Base-by-base conservation (phyloP, 2,329 filamentous ascomycete species). In the Neonectria hederae region DNA sequence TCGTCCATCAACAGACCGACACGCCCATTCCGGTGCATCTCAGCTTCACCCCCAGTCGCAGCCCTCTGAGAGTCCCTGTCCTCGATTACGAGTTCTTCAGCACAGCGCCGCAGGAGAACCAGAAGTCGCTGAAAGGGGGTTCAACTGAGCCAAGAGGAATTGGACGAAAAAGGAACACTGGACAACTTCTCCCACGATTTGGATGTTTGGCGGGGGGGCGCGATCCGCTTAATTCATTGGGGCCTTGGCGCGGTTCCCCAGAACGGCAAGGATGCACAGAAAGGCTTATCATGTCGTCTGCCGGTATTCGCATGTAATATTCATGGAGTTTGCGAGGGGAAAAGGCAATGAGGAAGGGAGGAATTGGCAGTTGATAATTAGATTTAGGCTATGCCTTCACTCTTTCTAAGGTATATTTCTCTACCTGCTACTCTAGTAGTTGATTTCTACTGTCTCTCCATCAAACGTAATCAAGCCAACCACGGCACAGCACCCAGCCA, bases 241-340 rank as follows among this genome's bases (percentile, higher is more conserved):
- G 32, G 61, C 40, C 70, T 72, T 73, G 69, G 70, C 70, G 54
- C 57, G 43, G 63, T 72, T 70, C 64, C 70, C 70, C 57, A 59
- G 62, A 64, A 54, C 28, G 62, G 65, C 46, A 67, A 63, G 45
- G 32, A 45, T 52, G 43, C 28, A 35, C 13, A n/a, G n/a, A 24
- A 56, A 53, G 57, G 59, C 54, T 48, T 58, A 48, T 54, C 59
- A 42, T 62, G 13, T 24, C 22, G n/a, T 30, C 32, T 17, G 35
- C 8, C 14, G 35, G 35, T 45, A 9, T 35, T 35, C 13, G 5
- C 14, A 28, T 14, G 14, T 22, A 49, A 14, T 5, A 35, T 35
- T 4, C 13, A 35, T 17, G 32, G 32, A 14, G 32, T 35, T 35
- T 35, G 32, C 7, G 5, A 17, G 17, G 32, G 32, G 17, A 17